A percentile compares a stretch with the other conserved stretches of the same genome.
These are phyloP conservation scores for Vigna unguiculata DNA, from an alignment of 306 rosid genomes.

Conservation along the genomic window DNA sequence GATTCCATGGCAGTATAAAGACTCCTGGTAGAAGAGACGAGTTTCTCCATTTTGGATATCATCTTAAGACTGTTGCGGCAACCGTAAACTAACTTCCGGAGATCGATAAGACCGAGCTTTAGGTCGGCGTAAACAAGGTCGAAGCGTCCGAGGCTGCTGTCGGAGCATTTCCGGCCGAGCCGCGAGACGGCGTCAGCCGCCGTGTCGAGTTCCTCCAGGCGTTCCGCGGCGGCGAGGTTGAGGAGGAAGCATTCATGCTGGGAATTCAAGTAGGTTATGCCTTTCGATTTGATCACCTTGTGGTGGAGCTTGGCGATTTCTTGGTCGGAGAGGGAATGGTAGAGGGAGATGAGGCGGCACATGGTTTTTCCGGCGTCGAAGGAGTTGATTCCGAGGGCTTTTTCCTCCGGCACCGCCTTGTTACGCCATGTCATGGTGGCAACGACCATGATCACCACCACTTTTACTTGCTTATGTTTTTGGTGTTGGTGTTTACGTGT, in stretches of 20 bases:
- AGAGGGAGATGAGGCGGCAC: slow-evolving; percentile 61
- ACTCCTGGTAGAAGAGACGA: slow-evolving; percentile 35
- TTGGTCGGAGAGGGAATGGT: slow-evolving; percentile 60
- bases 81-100: slow-evolving; percentile 40
- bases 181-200: slow-evolving; percentile 52
- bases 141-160: slow-evolving; percentile 46
- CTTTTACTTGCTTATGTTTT: background rate
- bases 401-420: slow-evolving; percentile 20
- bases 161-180: slow-evolving; percentile 56
- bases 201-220: slow-evolving; percentile 60
- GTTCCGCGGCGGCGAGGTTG: slow-evolving; percentile 64
- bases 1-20: slow-evolving; percentile 54
- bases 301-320: slow-evolving; percentile 49
- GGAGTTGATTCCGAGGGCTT: slow-evolving; percentile 61
- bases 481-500: background rate
- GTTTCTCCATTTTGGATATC: slow-evolving; percentile 54
- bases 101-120: slow-evolving; percentile 53
- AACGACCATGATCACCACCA: slow-evolving; percentile 49
- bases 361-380: slow-evolving; percentile 66
- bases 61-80: slow-evolving; percentile 24
- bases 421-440: slow-evolving; percentile 46
- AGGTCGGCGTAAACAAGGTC: slow-evolving; percentile 52
- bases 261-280: slow-evolving; percentile 60
- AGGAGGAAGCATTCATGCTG: slow-evolving; percentile 59
- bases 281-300: slow-evolving; percentile 49